Conservation (phyloP, 2,329 filamentous ascomycete species). For the Aspergillus persii region DNA sequence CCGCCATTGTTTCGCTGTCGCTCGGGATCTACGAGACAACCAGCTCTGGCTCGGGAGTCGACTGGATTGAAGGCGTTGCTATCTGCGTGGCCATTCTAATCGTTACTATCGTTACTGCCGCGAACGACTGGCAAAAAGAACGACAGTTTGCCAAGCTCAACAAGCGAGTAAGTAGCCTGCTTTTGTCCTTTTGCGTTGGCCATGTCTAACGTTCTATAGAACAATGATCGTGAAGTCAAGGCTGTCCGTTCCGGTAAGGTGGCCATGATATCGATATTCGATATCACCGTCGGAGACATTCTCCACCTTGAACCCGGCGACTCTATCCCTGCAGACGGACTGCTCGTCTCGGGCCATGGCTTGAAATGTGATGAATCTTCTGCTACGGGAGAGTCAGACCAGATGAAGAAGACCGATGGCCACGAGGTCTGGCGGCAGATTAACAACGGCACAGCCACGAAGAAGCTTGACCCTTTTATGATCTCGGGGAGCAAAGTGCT, state of each 20-base stretch:
- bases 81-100: constrained; percentile 65
- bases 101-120: constrained; percentile 61
- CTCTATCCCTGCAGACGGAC: constrained; percentile 67
- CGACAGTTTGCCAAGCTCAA: constrained; percentile 64
- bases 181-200: background rate
- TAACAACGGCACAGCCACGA: constrained; percentile 51
- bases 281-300: constrained; percentile 68
- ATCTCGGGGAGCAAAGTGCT: constrained; percentile 79
- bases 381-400: constrained; percentile 70
- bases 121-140: constrained; percentile 69
- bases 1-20: constrained; percentile 66
- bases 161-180: constrained; percentile 35
- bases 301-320: constrained; percentile 69
- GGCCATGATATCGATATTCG: constrained; percentile 62
- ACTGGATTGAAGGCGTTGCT: constrained; percentile 68
- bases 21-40: constrained; percentile 69
- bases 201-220: constrained; percentile 42
- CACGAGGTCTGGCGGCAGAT: constrained; percentile 59
- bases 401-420: constrained; percentile 64
- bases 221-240: constrained; percentile 64
- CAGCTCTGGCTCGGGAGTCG: constrained; percentile 49
- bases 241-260: constrained; percentile 66
- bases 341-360: constrained; percentile 65
- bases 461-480: constrained; percentile 67
- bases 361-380: constrained; percentile 72